Evolutionary conservation across 345 rosid genomes (phyloP).

Genomic region (Pugionium cornutum): DNA sequence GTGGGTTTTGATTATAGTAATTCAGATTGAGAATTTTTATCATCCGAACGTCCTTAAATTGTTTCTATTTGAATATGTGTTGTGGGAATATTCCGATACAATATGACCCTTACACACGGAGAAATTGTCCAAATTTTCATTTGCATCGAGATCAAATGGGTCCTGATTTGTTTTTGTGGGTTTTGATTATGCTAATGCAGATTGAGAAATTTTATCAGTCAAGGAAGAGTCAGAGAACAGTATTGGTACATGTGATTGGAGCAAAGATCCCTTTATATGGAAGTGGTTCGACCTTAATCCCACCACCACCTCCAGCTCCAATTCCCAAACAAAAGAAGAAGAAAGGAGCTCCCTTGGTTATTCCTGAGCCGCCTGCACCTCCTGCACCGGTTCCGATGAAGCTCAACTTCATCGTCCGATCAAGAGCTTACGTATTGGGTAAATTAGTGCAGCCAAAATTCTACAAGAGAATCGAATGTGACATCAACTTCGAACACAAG

Average conservation of each 20-base stretch:
- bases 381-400: conserved; percentile 63
- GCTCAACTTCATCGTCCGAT: conserved; percentile 60
- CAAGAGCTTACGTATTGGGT: conserved; percentile 86
- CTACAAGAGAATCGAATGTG: conserved; percentile 64
- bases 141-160: not conserved
- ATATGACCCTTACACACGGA: too few relatives aligned
- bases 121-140: too few relatives aligned
- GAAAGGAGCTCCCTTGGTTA: conserved; percentile 21
- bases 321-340: conserved; percentile 35
- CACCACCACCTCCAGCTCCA: conserved; percentile 61
- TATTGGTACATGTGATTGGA: conserved; percentile 54
- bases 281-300: conserved; percentile 68
- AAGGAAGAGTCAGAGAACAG: conserved; percentile 73
- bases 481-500: conserved; percentile 60
- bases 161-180: not conserved
- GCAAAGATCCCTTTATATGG: conserved; percentile 85
- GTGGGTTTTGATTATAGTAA: too few relatives aligned
- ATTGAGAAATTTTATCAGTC: conserved; percentile 73
- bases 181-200: conserved; percentile 42
- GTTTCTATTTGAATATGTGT: not conserved
- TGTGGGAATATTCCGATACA: too few relatives aligned
- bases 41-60: too few relatives aligned
- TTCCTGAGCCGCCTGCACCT: conserved; percentile 46
- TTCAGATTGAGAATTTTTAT: too few relatives aligned
- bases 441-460: conserved; percentile 85